A percentile compares a stretch with the other conserved stretches of the same genome.
Evolutionary conservation across 2,329 filamentous ascomycete genomes (phyloP).

Genomic region (Fusarium piperis): DNA sequence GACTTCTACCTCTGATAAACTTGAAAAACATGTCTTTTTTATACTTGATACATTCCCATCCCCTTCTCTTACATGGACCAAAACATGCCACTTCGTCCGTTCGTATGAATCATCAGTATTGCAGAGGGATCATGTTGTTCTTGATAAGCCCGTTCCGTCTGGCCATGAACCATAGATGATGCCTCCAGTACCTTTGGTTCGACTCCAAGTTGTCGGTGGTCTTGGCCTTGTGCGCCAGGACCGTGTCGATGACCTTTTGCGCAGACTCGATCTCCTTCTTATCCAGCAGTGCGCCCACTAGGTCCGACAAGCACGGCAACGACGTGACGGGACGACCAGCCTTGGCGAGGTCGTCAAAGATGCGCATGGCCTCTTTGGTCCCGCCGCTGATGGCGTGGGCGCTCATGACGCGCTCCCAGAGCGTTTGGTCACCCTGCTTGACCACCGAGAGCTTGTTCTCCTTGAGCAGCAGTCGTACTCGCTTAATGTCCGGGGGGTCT

Average conservation of each 20-base stretch:
- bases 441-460: conserved; percentile 59
- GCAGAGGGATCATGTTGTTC: conserved; percentile 14
- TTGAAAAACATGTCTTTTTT: not conserved
- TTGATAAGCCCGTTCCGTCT: conserved; percentile 52
- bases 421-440: conserved; percentile 63
- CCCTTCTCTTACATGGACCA: not conserved
- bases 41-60: not conserved
- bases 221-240: conserved; percentile 43
- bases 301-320: conserved; percentile 54
- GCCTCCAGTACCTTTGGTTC: conserved; percentile 54
- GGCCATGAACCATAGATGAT: conserved; percentile 62
- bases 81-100: not conserved
- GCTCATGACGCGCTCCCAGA: conserved; percentile 77
- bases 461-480: conserved; percentile 68
- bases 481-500: conserved; percentile 65
- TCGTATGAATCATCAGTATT: not conserved
- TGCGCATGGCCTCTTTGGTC: conserved; percentile 56
- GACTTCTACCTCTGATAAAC: conserved; percentile 32
- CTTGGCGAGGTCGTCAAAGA: conserved; percentile 58
- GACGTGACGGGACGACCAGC: conserved; percentile 53
- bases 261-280: conserved; percentile 42
- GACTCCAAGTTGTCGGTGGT: conserved; percentile 24
- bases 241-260: conserved; percentile 45
- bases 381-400: conserved; percentile 69
- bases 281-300: conserved; percentile 51